Conservation (phyloP, 345 rosid genomes). For the Pelargonium nanum region DNA sequence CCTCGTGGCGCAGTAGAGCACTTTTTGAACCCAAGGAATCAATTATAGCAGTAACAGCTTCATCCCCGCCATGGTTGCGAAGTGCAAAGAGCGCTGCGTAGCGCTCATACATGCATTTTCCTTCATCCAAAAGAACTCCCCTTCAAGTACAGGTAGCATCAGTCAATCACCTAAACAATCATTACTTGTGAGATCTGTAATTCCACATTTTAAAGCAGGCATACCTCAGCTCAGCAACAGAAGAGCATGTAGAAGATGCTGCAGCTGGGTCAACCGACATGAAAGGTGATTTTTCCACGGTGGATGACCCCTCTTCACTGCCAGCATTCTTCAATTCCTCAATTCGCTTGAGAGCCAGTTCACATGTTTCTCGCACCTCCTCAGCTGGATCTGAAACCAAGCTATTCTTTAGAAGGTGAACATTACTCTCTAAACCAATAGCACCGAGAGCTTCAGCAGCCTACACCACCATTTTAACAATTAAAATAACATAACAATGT, state of each 20-base stretch:
- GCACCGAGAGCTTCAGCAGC: slow-evolving; percentile 99
- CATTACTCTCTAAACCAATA: slow-evolving; percentile 60
- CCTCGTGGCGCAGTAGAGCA: slow-evolving; percentile 92
- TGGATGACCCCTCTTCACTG: slow-evolving; percentile 19
- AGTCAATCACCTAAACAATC: slow-evolving; percentile 21
- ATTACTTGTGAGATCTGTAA: background rate
- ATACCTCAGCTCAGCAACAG: slow-evolving; percentile 62
- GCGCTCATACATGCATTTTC: slow-evolving; percentile 79
- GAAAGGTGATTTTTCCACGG: slow-evolving; percentile 61
- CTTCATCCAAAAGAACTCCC: slow-evolving; percentile 74
- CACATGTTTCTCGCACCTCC: slow-evolving; percentile 96
- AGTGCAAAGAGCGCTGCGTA: slow-evolving; percentile 88
- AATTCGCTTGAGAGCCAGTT: slow-evolving; percentile 79
- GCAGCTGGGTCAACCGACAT: slow-evolving; percentile 87
- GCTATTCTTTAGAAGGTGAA: slow-evolving; percentile 47
- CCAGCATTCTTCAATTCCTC: slow-evolving; percentile 36
- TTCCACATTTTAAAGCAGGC: background rate
- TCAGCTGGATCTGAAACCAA: slow-evolving; percentile 65
- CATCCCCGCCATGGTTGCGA: slow-evolving; percentile 77
- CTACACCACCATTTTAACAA: slow-evolving; percentile 28
- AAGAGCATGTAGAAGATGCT: slow-evolving; percentile 53
- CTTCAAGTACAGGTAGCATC: slow-evolving; percentile 26
- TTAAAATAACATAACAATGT: background rate
- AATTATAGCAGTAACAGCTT: slow-evolving; percentile 66
- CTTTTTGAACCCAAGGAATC: slow-evolving; percentile 67